Evolutionary conservation across 2,329 filamentous ascomycete genomes (phyloP), one percentile per base, ranked within the genome.

Genomic region (Cladobotryum protrusum): DNA sequence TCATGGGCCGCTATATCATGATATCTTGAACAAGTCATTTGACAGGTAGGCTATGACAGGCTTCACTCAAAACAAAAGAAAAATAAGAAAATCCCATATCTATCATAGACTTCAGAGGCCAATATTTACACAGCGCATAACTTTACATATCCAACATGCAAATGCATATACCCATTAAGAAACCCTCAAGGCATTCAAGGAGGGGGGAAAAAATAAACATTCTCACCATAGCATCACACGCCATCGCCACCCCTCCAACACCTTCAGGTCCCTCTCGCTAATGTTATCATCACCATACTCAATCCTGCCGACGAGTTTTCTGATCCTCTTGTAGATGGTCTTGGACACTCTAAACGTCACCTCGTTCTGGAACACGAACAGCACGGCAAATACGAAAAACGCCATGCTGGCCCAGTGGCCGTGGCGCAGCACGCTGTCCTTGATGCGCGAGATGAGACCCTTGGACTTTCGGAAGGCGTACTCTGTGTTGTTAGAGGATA

Each of bases 361-460:
- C 61, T 82, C 79, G 59, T 78, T 80, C 57, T 75, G 72, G 54
- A 82, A 82, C 12, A 82, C 72, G 60, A 79, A 81, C 36, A 82
- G 64, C 17, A 79, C 74, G 2, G 77, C 74, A 54, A 81, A 75
- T 3, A 82, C 76, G 32, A 82, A 73, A 54, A 78, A 73, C 8
- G 74, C 74, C 9, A 81, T 54, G 34, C 72, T 72, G 1, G 77
- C 77, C 20, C 79, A 60, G 2, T 36, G 46, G 18, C 69, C 61
- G 13, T 72, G 72, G 4, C 75, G 71, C 9, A 70, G 64, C 1
- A 77, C 61, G 6, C 70, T 68, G 42, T 67, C 63, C 48, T 74
- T 67, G 58, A 82, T 77, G 46, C 77, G 72, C 3, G 69, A 57
- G 24, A 81, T 63, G 4, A 82, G 69, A 2, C 69, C 67, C 61